Evolutionary conservation across 108 stramenopile genomes (phyloP), one percentile per base, ranked within the genome.

Genomic region (Fragilaria radians): DNA sequence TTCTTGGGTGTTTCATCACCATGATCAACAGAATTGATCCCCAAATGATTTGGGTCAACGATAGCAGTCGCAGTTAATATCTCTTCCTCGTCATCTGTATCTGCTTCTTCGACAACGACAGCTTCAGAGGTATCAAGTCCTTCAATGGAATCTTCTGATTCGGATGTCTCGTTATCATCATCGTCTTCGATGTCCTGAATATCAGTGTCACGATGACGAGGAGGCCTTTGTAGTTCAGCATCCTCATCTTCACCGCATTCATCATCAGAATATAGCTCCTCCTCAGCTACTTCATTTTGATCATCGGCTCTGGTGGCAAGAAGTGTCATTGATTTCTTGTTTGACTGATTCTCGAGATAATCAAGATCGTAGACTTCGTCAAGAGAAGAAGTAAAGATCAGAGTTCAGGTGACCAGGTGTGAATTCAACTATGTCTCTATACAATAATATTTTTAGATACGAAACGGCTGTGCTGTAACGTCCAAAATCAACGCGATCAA

Each of bases 1-100:
- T 51, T 51, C 50, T 51, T 24, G 55, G 45, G 4, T 34, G 54
- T n/a, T 31, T 57, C 23, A n/a, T n/a, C n/a, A n/a, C n/a, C n/a
- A n/a, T n/a, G n/a, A n/a, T n/a, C n/a, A n/a, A n/a, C n/a, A n/a
- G n/a, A n/a, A n/a, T n/a, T n/a, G n/a, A n/a, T n/a, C 11, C 36
- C 36, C 11, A 11, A 7, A 7, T 7, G 11, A 14, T 7, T 11
- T 14, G 36, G 7, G 11, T 42, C 36, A 14, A 42, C 36, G 14
- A 42, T 42, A 14, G 36, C 36, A 14, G 36, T 42, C 7, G 36
- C 36, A 11, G 36, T 42, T 14, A 42, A 14, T 11, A 42, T 14
- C 14, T 68, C 42, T 48, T 52, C 29, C 3, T 32, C 59, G 3
- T 48, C 47, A 28, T 46, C 47, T 1, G 33, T 36, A 22, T 57